Evolutionary conservation across 2,329 filamentous ascomycete genomes (phyloP), one percentile per base, ranked within the genome.

Genomic region (Penicillium corylophilum): DNA sequence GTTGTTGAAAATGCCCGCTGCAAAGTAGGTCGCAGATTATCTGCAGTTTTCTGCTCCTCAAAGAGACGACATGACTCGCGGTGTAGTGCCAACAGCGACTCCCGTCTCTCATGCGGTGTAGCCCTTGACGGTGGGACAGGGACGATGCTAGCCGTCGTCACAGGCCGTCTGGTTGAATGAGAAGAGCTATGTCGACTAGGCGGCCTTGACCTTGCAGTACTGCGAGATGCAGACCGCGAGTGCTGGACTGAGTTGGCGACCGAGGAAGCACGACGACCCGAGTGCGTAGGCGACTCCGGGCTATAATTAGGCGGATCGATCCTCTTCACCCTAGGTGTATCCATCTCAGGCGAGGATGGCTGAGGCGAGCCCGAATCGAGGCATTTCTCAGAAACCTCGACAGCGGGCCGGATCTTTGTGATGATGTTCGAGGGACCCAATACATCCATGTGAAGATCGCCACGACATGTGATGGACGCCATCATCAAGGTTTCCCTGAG

Each of bases 61-160:
- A 75, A 75, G 1, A 75, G 54, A 15, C 71, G 72, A 46, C 72
- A 72, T 42, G 72, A 72, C 41, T 75, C 68, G 6, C 72, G 71
- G 42, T 75, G 71, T 18, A 74, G 55, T 1, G 70, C 66, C 8
- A 74, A 41, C 9, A 74, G 62, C 13, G 70, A 68, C 46, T 73
- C 65, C 7, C 69, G 66, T 46, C 59, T 62, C 44, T 65, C 50
- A 39, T 64, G 51, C 13, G 61, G 46, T 41, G 64, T 57, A 44
- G 54, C 35, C 39, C 58, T 50, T 43, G 47, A 28, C 16, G 59
- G 45, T 16, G 60, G 51, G 26, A 63, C 63, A 28, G 64, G 57
- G n/a, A 64, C 64, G 36, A 66, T 62, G 31, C 60, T 59, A 4
- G 59, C 42, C 38, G 50, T 56, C 16, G 62, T 61, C 13, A 60